Conservation (phyloP, 495 filamentous ascomycete species). For the Chlorociboria aeruginascens region DNA sequence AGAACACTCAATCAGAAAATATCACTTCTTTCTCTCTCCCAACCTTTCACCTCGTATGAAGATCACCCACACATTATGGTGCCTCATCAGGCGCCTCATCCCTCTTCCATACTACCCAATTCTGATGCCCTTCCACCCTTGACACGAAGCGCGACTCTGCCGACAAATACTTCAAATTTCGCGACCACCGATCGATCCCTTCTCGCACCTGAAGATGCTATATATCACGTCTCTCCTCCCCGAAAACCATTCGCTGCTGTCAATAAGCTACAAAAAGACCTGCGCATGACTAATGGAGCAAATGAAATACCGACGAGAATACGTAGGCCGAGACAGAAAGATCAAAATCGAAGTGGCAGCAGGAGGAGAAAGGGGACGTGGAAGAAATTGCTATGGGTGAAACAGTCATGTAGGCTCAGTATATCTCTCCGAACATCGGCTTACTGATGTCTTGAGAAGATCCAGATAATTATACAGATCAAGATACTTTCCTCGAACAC, state of each 20-base stretch:
- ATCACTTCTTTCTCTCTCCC: neutral
- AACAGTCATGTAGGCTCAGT: constrained; percentile 66
- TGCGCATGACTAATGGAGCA: constrained; percentile 21
- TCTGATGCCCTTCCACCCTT: constrained; percentile 11
- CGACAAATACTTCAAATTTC: neutral
- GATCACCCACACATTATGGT: constrained; percentile 16
- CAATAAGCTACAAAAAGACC: constrained; percentile 23
- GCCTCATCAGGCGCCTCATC: constrained; percentile 18
- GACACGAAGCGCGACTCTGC: constrained; percentile 11
- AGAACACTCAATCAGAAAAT: no score
- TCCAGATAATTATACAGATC: constrained; percentile 97
- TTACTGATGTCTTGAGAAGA: constrained; percentile 35
- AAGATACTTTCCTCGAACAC: constrained; percentile 88
- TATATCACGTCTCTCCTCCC: constrained; percentile 46
- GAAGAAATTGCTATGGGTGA: constrained; percentile 97
- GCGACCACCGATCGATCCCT: constrained; percentile 37
- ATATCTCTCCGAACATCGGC: neutral
- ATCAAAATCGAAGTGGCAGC: constrained; percentile 36
- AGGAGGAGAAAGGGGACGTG: constrained; percentile 57
- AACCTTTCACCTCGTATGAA: constrained; percentile 6
- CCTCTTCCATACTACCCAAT: constrained; percentile 10
- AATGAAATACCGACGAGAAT: constrained; percentile 7
- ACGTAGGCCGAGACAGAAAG: constrained; percentile 31
- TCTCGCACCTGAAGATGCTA: constrained; percentile 77
- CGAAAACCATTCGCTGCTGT: constrained; percentile 36